These are phyloP conservation scores for Fusarium xylarioides DNA, from an alignment of 2,329 filamentous ascomycete species.

Conservation along the genomic window DNA sequence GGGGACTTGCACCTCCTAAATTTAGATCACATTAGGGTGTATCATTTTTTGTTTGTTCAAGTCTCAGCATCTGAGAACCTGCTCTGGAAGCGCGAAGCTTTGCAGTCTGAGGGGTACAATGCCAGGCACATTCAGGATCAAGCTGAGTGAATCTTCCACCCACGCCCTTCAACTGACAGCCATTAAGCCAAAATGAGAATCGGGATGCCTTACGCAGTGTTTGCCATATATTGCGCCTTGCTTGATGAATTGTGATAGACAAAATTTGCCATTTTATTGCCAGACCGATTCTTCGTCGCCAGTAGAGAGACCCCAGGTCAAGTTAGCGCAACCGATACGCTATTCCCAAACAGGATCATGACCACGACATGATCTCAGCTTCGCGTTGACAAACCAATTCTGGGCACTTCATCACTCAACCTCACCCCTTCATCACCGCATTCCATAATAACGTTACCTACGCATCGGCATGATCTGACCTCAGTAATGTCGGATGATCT, in stretches of 20 bases:
- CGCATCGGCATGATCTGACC: background rate
- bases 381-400: background rate
- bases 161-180: background rate
- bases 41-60: accelerated
- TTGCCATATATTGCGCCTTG: background rate
- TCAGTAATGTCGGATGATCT: conserved; percentile 22
- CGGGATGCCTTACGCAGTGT: background rate
- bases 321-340: background rate
- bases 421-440: background rate
- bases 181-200: accelerated
- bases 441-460: background rate
- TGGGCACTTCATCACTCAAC: background rate
- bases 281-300: background rate
- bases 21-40: too few relatives aligned
- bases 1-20: accelerated
- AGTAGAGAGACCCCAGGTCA: background rate
- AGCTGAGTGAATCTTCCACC: background rate
- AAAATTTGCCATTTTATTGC: background rate
- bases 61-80: background rate
- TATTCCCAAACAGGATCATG: background rate
- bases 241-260: background rate
- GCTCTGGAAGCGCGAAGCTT: accelerated
- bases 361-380: background rate
- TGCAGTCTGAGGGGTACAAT: too few relatives aligned
- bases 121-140: background rate